Percentiles rank a stretch among this genome's conserved stretches.
phyloP scores from a whole-genome alignment of 2,329 filamentous ascomycete species.

The Monilinia fructigena region DNA sequence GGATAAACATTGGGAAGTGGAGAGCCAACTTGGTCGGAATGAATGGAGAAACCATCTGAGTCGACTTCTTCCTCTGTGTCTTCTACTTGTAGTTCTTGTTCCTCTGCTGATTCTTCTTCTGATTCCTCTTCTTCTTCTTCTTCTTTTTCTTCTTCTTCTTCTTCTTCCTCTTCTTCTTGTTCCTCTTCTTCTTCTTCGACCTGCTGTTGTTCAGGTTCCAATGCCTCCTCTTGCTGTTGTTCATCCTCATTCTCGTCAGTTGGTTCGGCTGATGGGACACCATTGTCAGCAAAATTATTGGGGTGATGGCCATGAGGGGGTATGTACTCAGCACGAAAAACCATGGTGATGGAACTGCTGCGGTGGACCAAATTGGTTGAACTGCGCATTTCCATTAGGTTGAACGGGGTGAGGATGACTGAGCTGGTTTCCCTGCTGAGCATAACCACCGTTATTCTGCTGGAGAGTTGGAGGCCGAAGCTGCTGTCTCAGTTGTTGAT shows the following conservation, averaged over 20 bases:
- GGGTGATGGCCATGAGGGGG: neutral
- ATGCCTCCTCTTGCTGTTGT: constrained; percentile 14
- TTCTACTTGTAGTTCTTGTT: too few relatives aligned
- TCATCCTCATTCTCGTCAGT: neutral
- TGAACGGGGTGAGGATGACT: neutral
- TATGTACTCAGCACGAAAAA: constrained; percentile 5
- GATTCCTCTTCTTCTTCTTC: neutral
- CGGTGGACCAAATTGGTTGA: neutral
- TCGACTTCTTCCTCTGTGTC: neutral
- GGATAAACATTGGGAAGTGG: neutral
- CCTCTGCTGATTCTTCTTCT: neutral
- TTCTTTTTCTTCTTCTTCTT: neutral
- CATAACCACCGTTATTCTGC: too few relatives aligned
- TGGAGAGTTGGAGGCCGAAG: neutral
- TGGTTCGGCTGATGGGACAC: neutral
- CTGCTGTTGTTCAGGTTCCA: neutral
- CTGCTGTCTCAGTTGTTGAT: neutral
- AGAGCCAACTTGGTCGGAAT: neutral
- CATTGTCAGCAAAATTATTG: neutral
- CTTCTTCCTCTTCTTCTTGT: neutral
- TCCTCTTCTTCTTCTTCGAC: neutral
- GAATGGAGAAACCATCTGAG: neutral
- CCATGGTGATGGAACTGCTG: constrained; percentile 2
- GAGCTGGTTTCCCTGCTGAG: neutral
- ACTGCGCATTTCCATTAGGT: neutral